A percentile compares a stretch with the other conserved stretches of the same genome.
phyloP scores from a whole-genome alignment of 2,329 filamentous ascomycete species.

The Tothia fuscella region DNA sequence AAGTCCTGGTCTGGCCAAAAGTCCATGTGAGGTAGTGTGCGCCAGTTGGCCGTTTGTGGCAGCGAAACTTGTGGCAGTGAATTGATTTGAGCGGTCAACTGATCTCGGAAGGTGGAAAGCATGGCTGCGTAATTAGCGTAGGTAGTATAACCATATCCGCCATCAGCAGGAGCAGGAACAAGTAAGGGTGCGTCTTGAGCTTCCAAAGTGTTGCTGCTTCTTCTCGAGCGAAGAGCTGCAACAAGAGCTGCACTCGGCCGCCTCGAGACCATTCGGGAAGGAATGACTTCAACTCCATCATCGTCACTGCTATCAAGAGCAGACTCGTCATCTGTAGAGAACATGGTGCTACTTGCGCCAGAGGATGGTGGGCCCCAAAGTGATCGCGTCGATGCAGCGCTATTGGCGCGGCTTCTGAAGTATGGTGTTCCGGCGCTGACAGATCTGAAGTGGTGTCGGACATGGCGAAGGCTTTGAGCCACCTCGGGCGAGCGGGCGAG shows the following conservation, averaged over 20 bases:
- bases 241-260: neutral
- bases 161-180: neutral
- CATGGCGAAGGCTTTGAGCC: conserved; percentile 49
- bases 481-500: conserved; percentile 55
- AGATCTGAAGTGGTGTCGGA: conserved; percentile 49
- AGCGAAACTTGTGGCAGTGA: conserved; percentile 72
- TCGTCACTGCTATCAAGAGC: conserved; percentile 5
- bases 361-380: conserved; percentile 11
- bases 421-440: conserved; percentile 49
- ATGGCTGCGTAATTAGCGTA: conserved; percentile 30
- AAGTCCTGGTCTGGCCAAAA: conserved; percentile 54
- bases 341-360: conserved; percentile 5
- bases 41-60: no score
- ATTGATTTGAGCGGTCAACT: conserved; percentile 61
- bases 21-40: conserved; percentile 39
- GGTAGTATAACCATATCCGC: neutral
- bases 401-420: conserved; percentile 51
- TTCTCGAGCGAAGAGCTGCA: conserved; percentile 6
- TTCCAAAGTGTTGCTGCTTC: neutral
- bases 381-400: conserved; percentile 48
- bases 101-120: conserved; percentile 60
- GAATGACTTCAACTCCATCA: conserved; percentile 3
- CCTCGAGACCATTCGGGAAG: neutral
- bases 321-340: conserved; percentile 9
- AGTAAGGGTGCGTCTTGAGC: neutral